Percentiles rank a stretch among this genome's conserved stretches.
phyloP scores from a whole-genome alignment of 2,329 filamentous ascomycete species.

The Curvularia sp. region DNA sequence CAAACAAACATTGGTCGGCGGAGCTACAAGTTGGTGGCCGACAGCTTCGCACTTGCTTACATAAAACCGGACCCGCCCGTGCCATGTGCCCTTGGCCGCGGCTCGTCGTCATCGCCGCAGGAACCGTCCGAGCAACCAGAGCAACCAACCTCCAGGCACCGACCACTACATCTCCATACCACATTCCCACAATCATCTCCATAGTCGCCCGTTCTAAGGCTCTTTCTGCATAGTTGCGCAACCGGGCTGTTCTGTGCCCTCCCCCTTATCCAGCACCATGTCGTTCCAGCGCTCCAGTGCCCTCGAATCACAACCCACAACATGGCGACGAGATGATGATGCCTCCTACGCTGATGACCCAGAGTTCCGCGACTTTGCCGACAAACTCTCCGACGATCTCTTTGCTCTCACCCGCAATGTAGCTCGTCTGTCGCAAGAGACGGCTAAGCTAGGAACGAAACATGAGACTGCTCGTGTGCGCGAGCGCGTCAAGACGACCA shows the following conservation, averaged over 20 bases:
- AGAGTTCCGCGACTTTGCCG: constrained; percentile 83
- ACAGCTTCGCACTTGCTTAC: constrained; percentile 26
- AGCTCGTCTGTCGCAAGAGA: constrained; percentile 80
- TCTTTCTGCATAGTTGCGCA: not conserved
- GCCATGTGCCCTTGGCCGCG: constrained; percentile 26
- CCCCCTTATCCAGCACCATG: constrained; percentile 61
- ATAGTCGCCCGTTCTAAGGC: constrained; percentile 14
- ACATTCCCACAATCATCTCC: constrained; percentile 14
- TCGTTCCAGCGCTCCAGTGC: constrained; percentile 88
- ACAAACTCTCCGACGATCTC: constrained; percentile 83
- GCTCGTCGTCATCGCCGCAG: constrained; percentile 39
- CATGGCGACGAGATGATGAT: constrained; percentile 71
- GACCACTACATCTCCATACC: constrained; percentile 19
- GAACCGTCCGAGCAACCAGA: constrained; percentile 21
- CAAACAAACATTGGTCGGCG: constrained; percentile 38
- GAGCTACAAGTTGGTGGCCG: constrained; percentile 24
- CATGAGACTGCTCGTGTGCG: constrained; percentile 90
- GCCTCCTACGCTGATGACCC: constrained; percentile 87
- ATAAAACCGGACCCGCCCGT: constrained; percentile 19
- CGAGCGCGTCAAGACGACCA: constrained; percentile 84
- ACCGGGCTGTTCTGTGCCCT: not conserved
- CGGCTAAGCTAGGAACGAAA: constrained; percentile 84
- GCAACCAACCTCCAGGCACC: constrained; percentile 38
- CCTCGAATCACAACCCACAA: constrained; percentile 79
- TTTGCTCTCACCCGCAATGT: constrained; percentile 91